Conservation (phyloP, 163 green algal genomes). For the Volvox carteri region DNA sequence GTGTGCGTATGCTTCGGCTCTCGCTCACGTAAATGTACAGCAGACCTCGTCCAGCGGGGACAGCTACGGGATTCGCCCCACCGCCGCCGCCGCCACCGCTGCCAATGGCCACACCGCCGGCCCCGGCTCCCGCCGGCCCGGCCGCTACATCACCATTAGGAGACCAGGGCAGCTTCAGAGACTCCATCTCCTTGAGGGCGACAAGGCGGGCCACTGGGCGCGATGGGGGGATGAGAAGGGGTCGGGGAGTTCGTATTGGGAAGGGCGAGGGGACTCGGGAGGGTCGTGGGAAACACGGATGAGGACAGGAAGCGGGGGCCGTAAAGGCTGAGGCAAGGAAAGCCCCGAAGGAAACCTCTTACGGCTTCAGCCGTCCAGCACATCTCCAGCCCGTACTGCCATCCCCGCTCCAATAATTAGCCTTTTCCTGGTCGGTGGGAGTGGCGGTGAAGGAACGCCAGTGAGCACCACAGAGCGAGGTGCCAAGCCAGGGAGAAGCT, state of each 20-base stretch:
- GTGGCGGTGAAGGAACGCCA: no score
- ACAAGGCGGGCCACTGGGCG: slow-evolving; percentile 37
- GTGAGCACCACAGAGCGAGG: no score
- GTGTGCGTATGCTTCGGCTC: no score
- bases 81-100: neutral
- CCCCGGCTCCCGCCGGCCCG: neutral
- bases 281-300: neutral
- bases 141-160: neutral
- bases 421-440: no score
- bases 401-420: no score
- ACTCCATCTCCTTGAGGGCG: slow-evolving; percentile 55
- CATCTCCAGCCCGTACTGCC: no score
- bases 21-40: slow-evolving; percentile 48
- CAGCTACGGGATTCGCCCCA: neutral
- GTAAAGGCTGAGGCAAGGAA: no score
- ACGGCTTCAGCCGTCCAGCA: no score
- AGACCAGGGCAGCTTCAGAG: slow-evolving; percentile 31
- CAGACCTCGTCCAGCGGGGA: neutral
- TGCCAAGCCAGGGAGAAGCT: no score
- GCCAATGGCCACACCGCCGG: neutral
- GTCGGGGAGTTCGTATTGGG: neutral
- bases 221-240: neutral
- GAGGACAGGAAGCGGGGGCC: neutral
- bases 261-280: no score
- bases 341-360: no score